Base-by-base conservation (phyloP, 2,329 filamentous ascomycete species). In the Neobulgaria alba region DNA sequence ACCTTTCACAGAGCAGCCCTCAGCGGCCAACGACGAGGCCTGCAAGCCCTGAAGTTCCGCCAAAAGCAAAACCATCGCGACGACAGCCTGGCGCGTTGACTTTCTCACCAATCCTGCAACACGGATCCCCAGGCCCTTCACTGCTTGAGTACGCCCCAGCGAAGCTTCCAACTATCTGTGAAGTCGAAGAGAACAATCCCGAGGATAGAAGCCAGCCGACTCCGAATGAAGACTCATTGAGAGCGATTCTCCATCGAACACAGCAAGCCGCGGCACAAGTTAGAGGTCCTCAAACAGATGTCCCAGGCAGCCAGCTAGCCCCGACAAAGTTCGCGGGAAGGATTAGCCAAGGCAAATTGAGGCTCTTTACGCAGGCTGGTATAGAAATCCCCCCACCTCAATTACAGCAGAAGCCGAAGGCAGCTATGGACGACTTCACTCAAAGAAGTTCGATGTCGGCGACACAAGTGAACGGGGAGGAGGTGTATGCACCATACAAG, bases 381-480 rank as follows among this genome's bases (percentile, higher is more conserved):
- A 12, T 12, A 26, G 23, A 26, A 26, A 12, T 12, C 12, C 23
- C 7, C 7, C 23, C 23, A 7, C 23, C 12, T 26, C 23, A 26
- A 26, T 7, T 26, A 7, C 23, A 7, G 7, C 7, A 26, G 12
- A 7, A 26, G 7, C 23, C 7, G 23, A 7, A 26, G 23, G 18
- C 23, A n/a, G 29, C 26, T 16, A 47, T 46, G 46, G 45, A 47
- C 4, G 41, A 53, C 18, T 20, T 38, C 12, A 52, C 49, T 2
- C 57, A 58, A 36, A 51, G 45, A 23, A 55, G 49, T 20, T 48
- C 48, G 2, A 43, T 57, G 48, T 57, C 55, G 26, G 29, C 46
- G 3, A 59, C 57, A 2, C 57, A 59, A 34, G 50, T 54, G 38
- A 57, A 57, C 38, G 39, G 55, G 7, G 41, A 35, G 29, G 57